Evolutionary conservation across 108 stramenopile genomes (phyloP).

Genomic region (Cyclotella atomus): DNA sequence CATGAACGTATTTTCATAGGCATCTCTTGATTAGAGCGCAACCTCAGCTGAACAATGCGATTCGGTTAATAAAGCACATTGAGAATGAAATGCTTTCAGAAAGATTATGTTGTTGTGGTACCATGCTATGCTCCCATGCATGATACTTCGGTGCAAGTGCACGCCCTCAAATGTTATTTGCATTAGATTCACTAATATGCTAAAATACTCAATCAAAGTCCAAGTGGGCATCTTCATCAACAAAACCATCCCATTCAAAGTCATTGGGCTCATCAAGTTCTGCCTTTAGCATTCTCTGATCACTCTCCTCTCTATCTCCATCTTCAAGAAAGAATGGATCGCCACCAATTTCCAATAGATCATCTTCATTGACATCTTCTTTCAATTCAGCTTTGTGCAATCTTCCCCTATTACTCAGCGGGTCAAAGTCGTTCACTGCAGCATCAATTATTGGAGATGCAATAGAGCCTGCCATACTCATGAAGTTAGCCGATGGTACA

Average conservation of each 20-base stretch:
- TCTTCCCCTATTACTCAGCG: constrained; percentile 5
- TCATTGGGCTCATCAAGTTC: constrained; percentile 1
- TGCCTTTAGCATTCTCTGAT: no score
- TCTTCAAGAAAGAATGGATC: constrained; percentile 19
- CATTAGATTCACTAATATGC: no score
- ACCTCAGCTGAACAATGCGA: no score
- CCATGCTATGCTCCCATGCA: no score
- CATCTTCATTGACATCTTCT: constrained; percentile 6
- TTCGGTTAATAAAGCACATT: no score
- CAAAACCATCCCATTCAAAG: constrained; percentile 31
- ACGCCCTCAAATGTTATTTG: no score
- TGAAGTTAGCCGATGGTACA: constrained; percentile 13
- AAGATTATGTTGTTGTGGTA: no score
- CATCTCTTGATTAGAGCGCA: no score
- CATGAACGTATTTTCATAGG: no score
- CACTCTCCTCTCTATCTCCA: neutral
- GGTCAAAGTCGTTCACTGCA: constrained; percentile 3
- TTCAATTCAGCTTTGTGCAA: neutral
- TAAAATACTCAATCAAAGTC: constrained; percentile 8
- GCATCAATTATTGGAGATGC: neutral
- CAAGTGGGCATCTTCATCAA: constrained; percentile 31
- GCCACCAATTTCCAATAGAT: constrained; percentile 13
- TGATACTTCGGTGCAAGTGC: no score
- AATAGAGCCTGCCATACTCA: neutral
- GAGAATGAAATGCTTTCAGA: no score